Evolutionary conservation across 495 filamentous ascomycete species (phyloP).

Genomic region (Penicillium herquei): DNA sequence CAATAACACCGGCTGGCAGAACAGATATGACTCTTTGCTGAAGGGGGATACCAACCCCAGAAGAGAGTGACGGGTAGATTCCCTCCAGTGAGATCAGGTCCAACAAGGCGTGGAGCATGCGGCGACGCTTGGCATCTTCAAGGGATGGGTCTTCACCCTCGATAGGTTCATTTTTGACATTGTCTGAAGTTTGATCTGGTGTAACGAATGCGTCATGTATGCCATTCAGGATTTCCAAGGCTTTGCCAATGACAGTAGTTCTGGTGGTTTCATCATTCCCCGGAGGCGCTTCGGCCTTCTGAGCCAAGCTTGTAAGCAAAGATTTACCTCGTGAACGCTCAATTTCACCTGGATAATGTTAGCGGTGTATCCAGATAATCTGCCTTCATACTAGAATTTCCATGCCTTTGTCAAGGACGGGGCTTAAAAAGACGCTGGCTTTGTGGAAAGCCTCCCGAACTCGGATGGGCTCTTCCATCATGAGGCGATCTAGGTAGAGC

Average conservation of each 20-base stretch:
- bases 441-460: conserved; percentile 34
- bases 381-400: conserved; percentile 10
- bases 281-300: not conserved
- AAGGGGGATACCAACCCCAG: conserved; percentile 53
- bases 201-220: conserved; percentile 41
- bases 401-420: conserved; percentile 47
- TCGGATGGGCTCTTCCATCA: conserved; percentile 29
- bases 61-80: conserved; percentile 54
- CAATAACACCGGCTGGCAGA: conserved; percentile 44
- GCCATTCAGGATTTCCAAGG: conserved; percentile 34
- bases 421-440: conserved; percentile 40
- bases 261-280: conserved; percentile 17
- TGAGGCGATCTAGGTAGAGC: conserved; percentile 1
- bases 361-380: conserved; percentile 17
- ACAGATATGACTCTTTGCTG: conserved; percentile 54
- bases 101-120: conserved; percentile 48
- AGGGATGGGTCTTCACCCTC: conserved; percentile 27
- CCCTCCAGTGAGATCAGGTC: conserved; percentile 56
- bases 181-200: conserved; percentile 18
- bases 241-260: conserved; percentile 31
- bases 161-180: not conserved
- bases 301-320: conserved; percentile 37
- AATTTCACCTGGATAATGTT: conserved; percentile 40
- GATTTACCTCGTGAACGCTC: conserved; percentile 34
- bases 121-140: conserved; percentile 46